Conservation (phyloP, 2,329 filamentous ascomycete genomes). For the Salinomyces thailandicus region DNA sequence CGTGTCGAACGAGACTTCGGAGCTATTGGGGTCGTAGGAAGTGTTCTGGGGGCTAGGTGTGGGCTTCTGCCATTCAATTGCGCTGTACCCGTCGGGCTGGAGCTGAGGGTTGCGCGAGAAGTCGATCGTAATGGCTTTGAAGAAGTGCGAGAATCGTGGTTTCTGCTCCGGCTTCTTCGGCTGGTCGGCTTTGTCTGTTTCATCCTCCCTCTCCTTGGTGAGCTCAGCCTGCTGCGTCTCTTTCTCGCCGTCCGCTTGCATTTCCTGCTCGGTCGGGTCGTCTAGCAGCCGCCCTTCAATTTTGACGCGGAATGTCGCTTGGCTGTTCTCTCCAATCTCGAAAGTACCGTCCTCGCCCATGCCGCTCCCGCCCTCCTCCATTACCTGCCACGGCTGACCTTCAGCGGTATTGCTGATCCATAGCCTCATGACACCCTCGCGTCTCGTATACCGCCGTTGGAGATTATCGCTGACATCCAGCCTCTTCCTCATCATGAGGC, state of each 20-base stretch:
- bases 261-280: conserved; percentile 41
- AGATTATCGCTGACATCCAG: conserved; percentile 78
- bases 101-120: conserved; percentile 50
- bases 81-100: conserved; percentile 50
- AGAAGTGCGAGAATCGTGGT: conserved; percentile 63
- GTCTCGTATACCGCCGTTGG: conserved; percentile 45
- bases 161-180: conserved; percentile 35
- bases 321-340: conserved; percentile 66
- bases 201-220: conserved; percentile 34
- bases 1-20: conserved; percentile 74
- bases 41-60: conserved; percentile 36
- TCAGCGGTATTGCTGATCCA: conserved; percentile 94
- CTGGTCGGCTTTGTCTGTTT: conserved; percentile 36
- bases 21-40: conserved; percentile 40
- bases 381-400: conserved; percentile 84
- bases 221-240: conserved; percentile 18
- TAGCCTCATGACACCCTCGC: conserved; percentile 71
- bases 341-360: conserved; percentile 60
- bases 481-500: conserved; percentile 86
- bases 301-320: conserved; percentile 78
- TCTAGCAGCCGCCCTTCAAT: conserved; percentile 78
- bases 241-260: conserved; percentile 13
- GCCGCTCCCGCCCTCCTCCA: conserved; percentile 31
- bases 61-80: conserved; percentile 83
- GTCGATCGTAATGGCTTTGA: conserved; percentile 63